phyloP scores from a whole-genome alignment of 2,329 filamentous ascomycete genomes.

The Geoglossum cookeanum region DNA sequence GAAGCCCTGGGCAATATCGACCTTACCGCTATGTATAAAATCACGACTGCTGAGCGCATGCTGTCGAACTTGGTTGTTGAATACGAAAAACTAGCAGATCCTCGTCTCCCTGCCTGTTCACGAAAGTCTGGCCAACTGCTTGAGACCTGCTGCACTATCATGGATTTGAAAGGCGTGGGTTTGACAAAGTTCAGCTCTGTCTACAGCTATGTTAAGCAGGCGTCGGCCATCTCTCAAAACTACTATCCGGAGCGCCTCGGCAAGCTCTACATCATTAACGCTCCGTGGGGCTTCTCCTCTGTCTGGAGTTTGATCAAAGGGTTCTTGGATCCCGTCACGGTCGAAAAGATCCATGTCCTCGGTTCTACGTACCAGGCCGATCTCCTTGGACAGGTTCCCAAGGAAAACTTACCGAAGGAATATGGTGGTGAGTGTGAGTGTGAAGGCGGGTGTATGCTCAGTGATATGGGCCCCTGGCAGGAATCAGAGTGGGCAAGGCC shows the following conservation, averaged over 20 bases:
- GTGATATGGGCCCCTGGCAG: conserved; percentile 80
- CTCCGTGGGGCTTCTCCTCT: conserved; percentile 81
- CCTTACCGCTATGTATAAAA: conserved; percentile 74
- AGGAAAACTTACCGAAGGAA: conserved; percentile 72
- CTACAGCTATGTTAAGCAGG: conserved; percentile 71
- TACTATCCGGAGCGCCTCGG: conserved; percentile 97
- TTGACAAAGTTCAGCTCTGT: conserved; percentile 64
- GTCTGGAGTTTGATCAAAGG: conserved; percentile 77
- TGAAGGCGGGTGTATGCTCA: conserved; percentile 62
- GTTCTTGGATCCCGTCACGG: conserved; percentile 92
- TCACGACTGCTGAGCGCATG: conserved; percentile 87
- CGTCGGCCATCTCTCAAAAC: conserved; percentile 85
- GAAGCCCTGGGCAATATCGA: conserved; percentile 92
- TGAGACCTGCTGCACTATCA: conserved; percentile 95
- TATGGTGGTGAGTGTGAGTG: conserved; percentile 79
- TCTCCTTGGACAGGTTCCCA: conserved; percentile 64
- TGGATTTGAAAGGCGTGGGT: conserved; percentile 92
- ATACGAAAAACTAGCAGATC: conserved; percentile 91
- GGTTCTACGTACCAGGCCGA: conserved; percentile 67
- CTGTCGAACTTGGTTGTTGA: conserved; percentile 88
- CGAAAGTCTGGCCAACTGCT: conserved; percentile 77
- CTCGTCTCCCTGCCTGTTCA: conserved; percentile 83
- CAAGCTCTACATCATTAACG: conserved; percentile 94
- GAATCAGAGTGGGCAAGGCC: conserved; percentile 48
- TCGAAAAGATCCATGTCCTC: conserved; percentile 86